phyloP scores from a whole-genome alignment of 2,329 filamentous ascomycete species.

The Gremmenia infestans region DNA sequence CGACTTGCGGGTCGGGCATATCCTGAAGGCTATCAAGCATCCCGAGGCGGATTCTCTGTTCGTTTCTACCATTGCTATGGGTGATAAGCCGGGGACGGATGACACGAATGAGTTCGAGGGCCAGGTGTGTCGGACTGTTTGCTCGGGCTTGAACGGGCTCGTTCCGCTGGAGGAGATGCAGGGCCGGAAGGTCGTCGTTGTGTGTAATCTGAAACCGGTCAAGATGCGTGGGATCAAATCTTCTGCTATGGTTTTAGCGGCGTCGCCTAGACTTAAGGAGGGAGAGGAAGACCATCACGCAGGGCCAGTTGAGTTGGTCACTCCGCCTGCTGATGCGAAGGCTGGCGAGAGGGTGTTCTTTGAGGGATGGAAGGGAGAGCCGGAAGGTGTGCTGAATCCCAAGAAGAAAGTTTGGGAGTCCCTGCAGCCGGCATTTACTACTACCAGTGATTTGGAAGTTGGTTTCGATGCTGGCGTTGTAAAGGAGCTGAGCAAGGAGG shows the following conservation, averaged over 20 bases:
- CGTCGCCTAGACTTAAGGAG: conserved; percentile 76
- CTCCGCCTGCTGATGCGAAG: conserved; percentile 69
- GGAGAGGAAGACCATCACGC: conserved; percentile 82
- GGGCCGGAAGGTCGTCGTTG: conserved; percentile 86
- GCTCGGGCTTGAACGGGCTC: conserved; percentile 91
- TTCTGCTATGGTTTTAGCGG: conserved; percentile 88
- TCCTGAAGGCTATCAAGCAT: conserved; percentile 91
- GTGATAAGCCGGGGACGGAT: conserved; percentile 77
- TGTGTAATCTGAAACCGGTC: conserved; percentile 97
- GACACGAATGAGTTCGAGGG: conserved; percentile 91
- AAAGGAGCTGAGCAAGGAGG: conserved; percentile 69
- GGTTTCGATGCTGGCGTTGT: conserved; percentile 78
- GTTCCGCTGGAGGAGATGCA: conserved; percentile 96
- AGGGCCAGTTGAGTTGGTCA: conserved; percentile 87
- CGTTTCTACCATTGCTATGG: conserved; percentile 92
- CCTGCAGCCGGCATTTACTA: conserved; percentile 93
- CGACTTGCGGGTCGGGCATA: conserved; percentile 93
- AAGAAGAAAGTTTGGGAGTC: conserved; percentile 99
- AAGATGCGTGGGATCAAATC: conserved; percentile 92
- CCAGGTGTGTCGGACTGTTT: conserved; percentile 88
- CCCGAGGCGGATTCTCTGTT: conserved; percentile 95
- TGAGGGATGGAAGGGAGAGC: conserved; percentile 89
- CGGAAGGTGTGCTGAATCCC: conserved; percentile 89
- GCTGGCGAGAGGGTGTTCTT: conserved; percentile 90
- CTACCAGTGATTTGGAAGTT: conserved; percentile 73